Percentiles rank a stretch among this genome's conserved stretches.
Evolutionary conservation across 2,329 filamentous ascomycete species (phyloP).

Genomic region (Trichoderma afroharzianum): DNA sequence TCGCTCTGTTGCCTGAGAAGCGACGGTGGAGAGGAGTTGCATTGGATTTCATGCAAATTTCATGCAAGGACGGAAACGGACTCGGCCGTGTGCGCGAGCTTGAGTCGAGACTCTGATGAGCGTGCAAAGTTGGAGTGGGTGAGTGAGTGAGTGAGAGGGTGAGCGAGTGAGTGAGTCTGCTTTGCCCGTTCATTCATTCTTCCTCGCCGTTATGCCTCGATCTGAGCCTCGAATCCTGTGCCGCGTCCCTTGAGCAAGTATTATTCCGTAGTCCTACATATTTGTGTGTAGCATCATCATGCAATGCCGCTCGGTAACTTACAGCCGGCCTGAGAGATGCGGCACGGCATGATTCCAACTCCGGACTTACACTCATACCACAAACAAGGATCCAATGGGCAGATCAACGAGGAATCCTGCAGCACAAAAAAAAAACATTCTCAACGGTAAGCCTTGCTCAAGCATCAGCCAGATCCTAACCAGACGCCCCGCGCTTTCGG

Average conservation of each 20-base stretch:
- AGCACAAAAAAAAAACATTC: neutral
- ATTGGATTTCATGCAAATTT: constrained; percentile 5
- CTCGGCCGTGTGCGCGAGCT: neutral
- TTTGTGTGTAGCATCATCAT: neutral
- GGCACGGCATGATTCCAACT: constrained; percentile 1
- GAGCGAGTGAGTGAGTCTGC: neutral
- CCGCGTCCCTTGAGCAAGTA: neutral
- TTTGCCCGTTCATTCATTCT: neutral
- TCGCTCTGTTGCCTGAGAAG: neutral
- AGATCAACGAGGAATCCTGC: neutral
- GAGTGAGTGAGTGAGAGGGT: neutral
- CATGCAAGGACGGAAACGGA: neutral
- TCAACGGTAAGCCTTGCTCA: neutral
- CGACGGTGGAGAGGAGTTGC: neutral
- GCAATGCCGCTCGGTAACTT: neutral
- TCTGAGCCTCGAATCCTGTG: neutral
- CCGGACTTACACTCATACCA: neutral
- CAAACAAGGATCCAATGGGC: neutral
- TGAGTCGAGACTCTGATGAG: neutral
- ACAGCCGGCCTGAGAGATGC: neutral
- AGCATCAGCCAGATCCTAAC: neutral
- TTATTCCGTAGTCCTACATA: neutral
- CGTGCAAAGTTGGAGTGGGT: neutral
- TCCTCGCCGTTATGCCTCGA: neutral
- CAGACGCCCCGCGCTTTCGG: constrained; percentile 6